Conservation (phyloP, 371 early-diverging fungal species). For the Apophysomyces variabilis region DNA sequence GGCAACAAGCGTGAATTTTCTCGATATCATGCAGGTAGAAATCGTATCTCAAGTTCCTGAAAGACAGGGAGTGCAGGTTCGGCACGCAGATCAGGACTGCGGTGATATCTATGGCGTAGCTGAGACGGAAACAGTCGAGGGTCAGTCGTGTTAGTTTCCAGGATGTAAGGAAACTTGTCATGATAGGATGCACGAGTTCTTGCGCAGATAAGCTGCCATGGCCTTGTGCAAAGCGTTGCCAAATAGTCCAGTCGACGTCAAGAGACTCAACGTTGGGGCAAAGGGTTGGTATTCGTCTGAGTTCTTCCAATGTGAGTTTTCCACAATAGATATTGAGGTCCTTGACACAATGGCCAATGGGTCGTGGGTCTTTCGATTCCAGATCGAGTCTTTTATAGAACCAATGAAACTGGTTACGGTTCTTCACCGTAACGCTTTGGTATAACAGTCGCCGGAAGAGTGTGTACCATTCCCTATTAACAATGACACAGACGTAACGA, state of each 20-base stretch:
- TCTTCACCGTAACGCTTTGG: background rate
- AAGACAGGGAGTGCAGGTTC: too few species aligned
- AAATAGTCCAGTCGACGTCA: slow-evolving; percentile 17
- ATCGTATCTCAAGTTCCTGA: too few species aligned
- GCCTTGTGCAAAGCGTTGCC: slow-evolving; percentile 1
- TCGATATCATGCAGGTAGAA: too few species aligned
- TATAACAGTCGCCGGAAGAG: slow-evolving; percentile 13
- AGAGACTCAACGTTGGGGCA: slow-evolving; percentile 13
- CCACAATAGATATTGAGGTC: slow-evolving; percentile 12
- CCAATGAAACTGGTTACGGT: slow-evolving; percentile 8
- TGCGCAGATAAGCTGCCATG: too few species aligned
- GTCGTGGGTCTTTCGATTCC: background rate
- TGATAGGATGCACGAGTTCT: too few species aligned
- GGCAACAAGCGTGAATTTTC: too few species aligned
- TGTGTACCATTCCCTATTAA: slow-evolving; percentile 7
- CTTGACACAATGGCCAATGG: slow-evolving; percentile 4
- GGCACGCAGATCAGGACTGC: too few species aligned
- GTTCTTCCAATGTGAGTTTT: slow-evolving; percentile 5
- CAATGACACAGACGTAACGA: slow-evolving; percentile 12
- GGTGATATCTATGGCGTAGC: too few species aligned
- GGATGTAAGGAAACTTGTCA: too few species aligned
- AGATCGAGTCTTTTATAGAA: slow-evolving; percentile 1
- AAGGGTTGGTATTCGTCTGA: background rate
- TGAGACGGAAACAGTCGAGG: too few species aligned
- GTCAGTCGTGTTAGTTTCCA: too few species aligned